These are phyloP conservation scores for Wickerhamiella galacta DNA, from an alignment of 805 yeast species.

Conservation along the genomic window DNA sequence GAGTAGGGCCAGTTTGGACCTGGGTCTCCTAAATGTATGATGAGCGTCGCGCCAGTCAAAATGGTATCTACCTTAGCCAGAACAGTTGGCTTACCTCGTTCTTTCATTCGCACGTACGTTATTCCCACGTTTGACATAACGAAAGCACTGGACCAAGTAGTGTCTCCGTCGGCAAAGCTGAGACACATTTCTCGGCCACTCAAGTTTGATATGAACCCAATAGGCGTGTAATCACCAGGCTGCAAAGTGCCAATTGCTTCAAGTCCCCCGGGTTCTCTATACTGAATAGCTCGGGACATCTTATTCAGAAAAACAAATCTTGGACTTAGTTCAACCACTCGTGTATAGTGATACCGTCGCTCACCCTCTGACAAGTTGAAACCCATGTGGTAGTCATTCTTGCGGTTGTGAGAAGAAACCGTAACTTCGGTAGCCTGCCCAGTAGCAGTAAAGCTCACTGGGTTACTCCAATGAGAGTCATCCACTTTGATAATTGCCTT, in stretches of 20 bases:
- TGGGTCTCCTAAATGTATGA: conserved; percentile 58
- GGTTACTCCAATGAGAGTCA: conserved; percentile 55
- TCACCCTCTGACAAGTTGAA: conserved; percentile 51
- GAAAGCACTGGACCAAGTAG: conserved; percentile 81
- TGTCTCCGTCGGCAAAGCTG: conserved; percentile 30
- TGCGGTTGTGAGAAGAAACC: conserved; percentile 21
- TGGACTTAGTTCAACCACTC: conserved; percentile 67
- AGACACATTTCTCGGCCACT: conserved; percentile 14
- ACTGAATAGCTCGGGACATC: conserved; percentile 33
- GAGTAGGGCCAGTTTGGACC: conserved; percentile 82
- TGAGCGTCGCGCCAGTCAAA: conserved; percentile 69
- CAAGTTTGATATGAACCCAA: conserved; percentile 35
- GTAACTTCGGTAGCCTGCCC: conserved; percentile 58
- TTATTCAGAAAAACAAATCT: conserved; percentile 60
- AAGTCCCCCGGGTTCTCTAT: conserved; percentile 16
- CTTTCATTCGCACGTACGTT: conserved; percentile 50
- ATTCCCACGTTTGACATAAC: conserved; percentile 72
- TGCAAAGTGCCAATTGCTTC: conserved; percentile 22
- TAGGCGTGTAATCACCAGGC: conserved; percentile 34
- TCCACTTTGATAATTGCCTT: conserved; percentile 50
- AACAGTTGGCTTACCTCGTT: conserved; percentile 38
- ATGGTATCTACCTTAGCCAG: conserved; percentile 56
- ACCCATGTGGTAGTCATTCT: conserved; percentile 56
- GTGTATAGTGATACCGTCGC: conserved; percentile 63
- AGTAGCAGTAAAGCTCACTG: conserved; percentile 73